phyloP scores from a whole-genome alignment of 1,284 basidiomycete genomes.

The Cryptococcus wingfieldii region DNA sequence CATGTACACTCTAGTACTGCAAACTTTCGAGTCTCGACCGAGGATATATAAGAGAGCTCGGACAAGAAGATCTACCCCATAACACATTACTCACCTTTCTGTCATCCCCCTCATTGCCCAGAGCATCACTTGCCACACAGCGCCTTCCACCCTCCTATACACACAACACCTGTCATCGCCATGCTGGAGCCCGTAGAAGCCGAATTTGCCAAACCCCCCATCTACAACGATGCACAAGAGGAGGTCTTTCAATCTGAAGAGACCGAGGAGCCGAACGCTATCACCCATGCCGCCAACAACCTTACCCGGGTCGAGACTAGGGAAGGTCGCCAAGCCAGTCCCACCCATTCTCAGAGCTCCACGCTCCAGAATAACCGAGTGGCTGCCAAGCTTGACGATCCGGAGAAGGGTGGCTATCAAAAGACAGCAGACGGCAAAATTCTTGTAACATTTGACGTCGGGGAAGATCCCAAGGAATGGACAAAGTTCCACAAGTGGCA shows the following conservation, averaged over 20 bases:
- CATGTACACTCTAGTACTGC: no score
- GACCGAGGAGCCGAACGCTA: constrained; percentile 13
- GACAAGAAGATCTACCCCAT: no score
- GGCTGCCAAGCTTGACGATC: background rate
- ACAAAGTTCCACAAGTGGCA: constrained; percentile 34
- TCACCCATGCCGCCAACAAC: background rate
- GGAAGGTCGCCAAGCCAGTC: background rate
- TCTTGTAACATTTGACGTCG: constrained; percentile 29
- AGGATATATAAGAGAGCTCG: no score
- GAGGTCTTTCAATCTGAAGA: constrained; percentile 20
- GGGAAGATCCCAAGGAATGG: constrained; percentile 38
- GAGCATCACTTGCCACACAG: no score
- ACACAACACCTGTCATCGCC: background rate
- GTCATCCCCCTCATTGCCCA: no score
- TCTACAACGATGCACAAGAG: constrained; percentile 30
- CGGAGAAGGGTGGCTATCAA: constrained; percentile 8
- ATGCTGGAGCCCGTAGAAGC: constrained; percentile 40
- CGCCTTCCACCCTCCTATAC: background rate
- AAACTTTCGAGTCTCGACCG: no score
- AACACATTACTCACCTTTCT: no score
- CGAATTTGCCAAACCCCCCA: constrained; percentile 35
- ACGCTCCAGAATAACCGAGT: background rate
- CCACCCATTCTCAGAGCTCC: background rate
- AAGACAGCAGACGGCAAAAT: constrained; percentile 21
- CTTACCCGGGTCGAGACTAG: background rate